phyloP scores from a whole-genome alignment of 1,139 yeast genomes.

The Pichia terricola region DNA sequence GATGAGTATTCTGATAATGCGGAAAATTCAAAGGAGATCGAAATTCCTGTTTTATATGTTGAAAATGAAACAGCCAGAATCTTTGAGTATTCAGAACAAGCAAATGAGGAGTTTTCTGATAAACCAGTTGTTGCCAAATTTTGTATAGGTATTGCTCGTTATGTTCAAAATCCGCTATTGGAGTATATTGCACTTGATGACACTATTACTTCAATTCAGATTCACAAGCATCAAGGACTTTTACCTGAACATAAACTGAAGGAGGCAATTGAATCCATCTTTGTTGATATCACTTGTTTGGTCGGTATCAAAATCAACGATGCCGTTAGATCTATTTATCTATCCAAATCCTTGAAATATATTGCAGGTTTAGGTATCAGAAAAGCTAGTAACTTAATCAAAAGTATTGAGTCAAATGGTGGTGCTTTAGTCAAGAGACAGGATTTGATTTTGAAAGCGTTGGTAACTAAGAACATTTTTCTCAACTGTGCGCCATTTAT shows the following conservation, averaged over 20 bases:
- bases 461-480: conserved; percentile 72
- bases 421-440: conserved; percentile 60
- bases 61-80: conserved; percentile 91
- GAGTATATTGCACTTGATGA: conserved; percentile 80
- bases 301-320: conserved; percentile 92
- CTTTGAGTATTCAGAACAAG: conserved; percentile 73
- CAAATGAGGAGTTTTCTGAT: conserved; percentile 75
- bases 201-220: conserved; percentile 59
- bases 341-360: conserved; percentile 63
- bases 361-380: conserved; percentile 93
- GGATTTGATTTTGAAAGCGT: conserved; percentile 71
- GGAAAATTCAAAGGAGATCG: conserved; percentile 26
- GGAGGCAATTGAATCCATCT: conserved; percentile 67
- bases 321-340: conserved; percentile 67
- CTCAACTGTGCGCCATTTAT: conserved; percentile 89
- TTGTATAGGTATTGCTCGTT: conserved; percentile 83
- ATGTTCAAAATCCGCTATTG: conserved; percentile 79
- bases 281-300: conserved; percentile 83
- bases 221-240: conserved; percentile 69
- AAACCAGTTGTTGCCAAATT: conserved; percentile 76
- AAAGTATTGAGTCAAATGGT: conserved; percentile 70
- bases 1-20: conserved; percentile 27
- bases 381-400: conserved; percentile 79
- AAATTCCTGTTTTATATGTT: conserved; percentile 51
- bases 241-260: conserved; percentile 55